phyloP scores from a whole-genome alignment of 305 asterid species.

The Fraxinus nigra region DNA sequence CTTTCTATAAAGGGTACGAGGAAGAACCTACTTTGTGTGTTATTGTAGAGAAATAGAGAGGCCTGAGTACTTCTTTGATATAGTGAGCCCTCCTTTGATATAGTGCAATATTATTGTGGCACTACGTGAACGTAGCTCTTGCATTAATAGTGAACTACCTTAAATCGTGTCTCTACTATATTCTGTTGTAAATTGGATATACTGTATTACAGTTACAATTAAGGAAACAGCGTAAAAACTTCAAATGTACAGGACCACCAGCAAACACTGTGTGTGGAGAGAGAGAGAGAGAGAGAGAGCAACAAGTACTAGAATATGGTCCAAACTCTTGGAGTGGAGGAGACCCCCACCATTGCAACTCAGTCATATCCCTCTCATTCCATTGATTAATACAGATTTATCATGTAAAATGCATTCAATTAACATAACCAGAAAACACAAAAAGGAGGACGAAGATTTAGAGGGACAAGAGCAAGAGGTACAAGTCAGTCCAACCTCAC shows the following conservation, averaged over 20 bases:
- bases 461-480: slow-evolving; percentile 13
- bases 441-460: no score
- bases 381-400: slow-evolving; percentile 6
- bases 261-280: slow-evolving; percentile 1
- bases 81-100: no score
- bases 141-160: no score
- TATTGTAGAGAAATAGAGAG: no score
- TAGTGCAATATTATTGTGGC: no score
- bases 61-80: no score
- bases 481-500: background rate
- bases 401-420: background rate
- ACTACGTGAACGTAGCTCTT: no score
- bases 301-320: slow-evolving; percentile 35
- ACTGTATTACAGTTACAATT: background rate
- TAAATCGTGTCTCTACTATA: background rate
- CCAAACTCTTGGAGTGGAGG: slow-evolving; percentile 18
- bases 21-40: no score
- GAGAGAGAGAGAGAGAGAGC: no score
- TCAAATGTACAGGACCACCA: background rate
- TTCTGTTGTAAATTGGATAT: background rate
- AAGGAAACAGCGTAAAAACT: slow-evolving; percentile 13
- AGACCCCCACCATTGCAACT: slow-evolving; percentile 1
- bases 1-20: no score
- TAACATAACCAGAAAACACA: no score
- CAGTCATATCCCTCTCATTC: slow-evolving; percentile 25